These are phyloP conservation scores for Gloeostereum incarnatum DNA, from an alignment of 768 basidiomycete species.

Conservation along the genomic window DNA sequence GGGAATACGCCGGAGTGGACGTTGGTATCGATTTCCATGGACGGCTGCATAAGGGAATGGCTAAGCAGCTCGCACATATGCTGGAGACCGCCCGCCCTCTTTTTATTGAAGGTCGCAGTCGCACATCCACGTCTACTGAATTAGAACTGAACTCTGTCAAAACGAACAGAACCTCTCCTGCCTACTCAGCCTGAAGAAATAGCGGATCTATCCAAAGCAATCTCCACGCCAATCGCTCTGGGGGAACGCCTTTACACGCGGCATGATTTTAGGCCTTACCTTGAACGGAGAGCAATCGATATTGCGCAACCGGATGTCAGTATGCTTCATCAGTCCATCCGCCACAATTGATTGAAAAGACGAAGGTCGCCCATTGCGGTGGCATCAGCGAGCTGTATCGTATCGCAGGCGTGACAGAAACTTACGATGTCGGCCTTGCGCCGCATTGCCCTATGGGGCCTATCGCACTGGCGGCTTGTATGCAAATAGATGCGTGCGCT, in stretches of 20 bases:
- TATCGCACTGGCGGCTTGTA: constrained; percentile 61
- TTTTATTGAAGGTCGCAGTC: constrained; percentile 64
- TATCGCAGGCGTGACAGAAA: constrained; percentile 51
- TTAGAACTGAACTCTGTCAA: no score
- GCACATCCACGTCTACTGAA: no score
- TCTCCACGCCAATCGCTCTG: constrained; percentile 51
- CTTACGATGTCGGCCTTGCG: constrained; percentile 63
- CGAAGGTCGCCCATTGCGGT: constrained; percentile 47
- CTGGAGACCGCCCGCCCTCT: constrained; percentile 52
- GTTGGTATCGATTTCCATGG: constrained; percentile 68
- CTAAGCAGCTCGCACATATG: constrained; percentile 53
- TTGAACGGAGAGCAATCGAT: constrained; percentile 55
- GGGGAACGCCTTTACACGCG: constrained; percentile 59
- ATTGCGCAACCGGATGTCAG: constrained; percentile 62
- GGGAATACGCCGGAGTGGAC: constrained; percentile 40
- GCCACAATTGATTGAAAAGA: neutral
- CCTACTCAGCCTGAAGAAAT: constrained; percentile 55
- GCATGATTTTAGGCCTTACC: constrained; percentile 54
- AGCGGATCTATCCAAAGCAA: constrained; percentile 41
- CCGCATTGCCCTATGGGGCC: constrained; percentile 70
- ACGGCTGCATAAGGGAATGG: constrained; percentile 58
- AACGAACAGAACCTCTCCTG: constrained; percentile 46
- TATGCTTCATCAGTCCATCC: neutral
- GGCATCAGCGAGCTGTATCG: constrained; percentile 51
- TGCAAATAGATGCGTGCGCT: constrained; percentile 49